These are phyloP conservation scores for Rhododendron ferrugineum DNA, from an alignment of 148 eudicot genomes.

Conservation along the genomic window DNA sequence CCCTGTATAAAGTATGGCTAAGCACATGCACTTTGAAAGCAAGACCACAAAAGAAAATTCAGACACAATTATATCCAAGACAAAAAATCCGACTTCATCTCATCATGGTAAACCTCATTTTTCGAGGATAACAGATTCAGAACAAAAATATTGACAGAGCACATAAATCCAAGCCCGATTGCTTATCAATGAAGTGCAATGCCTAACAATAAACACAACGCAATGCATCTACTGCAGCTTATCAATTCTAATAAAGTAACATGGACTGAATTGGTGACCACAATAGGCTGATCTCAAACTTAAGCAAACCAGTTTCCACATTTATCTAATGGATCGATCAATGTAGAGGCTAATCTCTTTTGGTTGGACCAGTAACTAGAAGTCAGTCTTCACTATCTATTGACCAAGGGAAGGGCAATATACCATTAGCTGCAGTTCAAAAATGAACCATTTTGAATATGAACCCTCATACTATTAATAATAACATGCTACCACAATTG, in stretches of 20 bases:
- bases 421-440: background rate
- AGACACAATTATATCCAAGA: background rate
- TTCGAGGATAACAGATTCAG: background rate
- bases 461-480: background rate
- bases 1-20: background rate
- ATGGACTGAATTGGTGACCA: background rate
- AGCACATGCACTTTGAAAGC: background rate
- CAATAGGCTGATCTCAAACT: background rate
- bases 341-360: background rate
- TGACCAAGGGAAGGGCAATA: background rate
- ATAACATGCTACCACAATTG: background rate
- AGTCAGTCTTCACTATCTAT: background rate
- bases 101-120: background rate
- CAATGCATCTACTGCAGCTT: background rate
- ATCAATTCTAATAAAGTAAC: background rate
- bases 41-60: background rate
- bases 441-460: background rate
- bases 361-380: background rate
- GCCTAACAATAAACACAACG: background rate
- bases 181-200: background rate
- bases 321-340: background rate
- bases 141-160: background rate
- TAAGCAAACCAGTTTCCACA: background rate
- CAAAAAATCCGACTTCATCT: background rate
- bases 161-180: background rate